Conservation (phyloP, 106 monocot species). For the Dioscorea alata region DNA sequence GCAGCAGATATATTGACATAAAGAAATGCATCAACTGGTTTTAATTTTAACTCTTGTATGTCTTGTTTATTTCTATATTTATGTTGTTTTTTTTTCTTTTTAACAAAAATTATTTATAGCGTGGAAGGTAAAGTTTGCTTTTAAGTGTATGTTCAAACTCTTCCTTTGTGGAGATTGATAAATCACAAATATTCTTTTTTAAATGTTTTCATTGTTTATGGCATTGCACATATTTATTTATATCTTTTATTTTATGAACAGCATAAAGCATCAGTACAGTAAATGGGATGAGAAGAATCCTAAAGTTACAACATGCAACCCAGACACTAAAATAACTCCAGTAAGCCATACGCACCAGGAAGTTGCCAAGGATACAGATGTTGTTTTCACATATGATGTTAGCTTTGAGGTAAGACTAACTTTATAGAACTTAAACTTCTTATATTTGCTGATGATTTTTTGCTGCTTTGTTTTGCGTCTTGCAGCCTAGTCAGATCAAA, state of each 20-base stretch:
- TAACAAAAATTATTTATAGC: too few relatives aligned
- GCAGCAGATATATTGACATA: too few relatives aligned
- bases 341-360: conserved; percentile 43
- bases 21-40: too few relatives aligned
- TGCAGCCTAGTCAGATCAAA: conserved; percentile 27
- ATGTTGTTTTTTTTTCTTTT: too few relatives aligned
- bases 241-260: conserved; percentile 6
- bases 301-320: conserved; percentile 45
- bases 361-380: conserved; percentile 27
- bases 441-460: background rate
- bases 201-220: too few relatives aligned
- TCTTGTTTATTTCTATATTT: background rate
- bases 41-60: too few relatives aligned
- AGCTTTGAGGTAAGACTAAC: conserved; percentile 34
- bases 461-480: conserved; percentile 1
- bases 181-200: too few relatives aligned
- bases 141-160: too few relatives aligned
- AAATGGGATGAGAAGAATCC: conserved; percentile 54
- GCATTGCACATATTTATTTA: background rate
- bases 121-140: too few relatives aligned
- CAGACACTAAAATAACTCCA: conserved; percentile 35
- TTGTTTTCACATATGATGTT: conserved; percentile 64
- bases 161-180: too few relatives aligned
- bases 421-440: background rate
- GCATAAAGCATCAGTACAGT: conserved; percentile 41